phyloP scores from a whole-genome alignment of 306 rosid genomes.

The Vicia villosa region DNA sequence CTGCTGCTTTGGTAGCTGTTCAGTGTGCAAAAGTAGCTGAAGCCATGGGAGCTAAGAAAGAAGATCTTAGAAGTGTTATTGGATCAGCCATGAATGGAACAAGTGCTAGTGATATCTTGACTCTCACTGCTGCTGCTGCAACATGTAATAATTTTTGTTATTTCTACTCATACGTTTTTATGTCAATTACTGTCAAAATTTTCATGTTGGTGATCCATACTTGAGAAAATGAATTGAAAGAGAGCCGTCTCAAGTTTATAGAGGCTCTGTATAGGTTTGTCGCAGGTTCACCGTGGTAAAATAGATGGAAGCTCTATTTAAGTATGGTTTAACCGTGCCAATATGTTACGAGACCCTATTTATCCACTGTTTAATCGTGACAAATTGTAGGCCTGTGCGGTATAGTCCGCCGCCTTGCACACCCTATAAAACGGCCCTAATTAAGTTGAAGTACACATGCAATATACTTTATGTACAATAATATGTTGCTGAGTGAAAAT shows the following conservation, averaged over 20 bases:
- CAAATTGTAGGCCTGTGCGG: no score
- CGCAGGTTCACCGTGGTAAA: no score
- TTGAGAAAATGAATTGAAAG: no score
- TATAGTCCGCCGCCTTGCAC: no score
- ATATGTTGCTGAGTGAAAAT: not conserved
- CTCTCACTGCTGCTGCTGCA: slow-evolving; percentile 90
- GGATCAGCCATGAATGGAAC: slow-evolving; percentile 76
- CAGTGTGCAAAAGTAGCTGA: slow-evolving; percentile 92
- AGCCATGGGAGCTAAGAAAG: slow-evolving; percentile 91
- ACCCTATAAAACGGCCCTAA: no score
- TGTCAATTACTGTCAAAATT: not conserved
- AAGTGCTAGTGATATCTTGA: slow-evolving; percentile 68
- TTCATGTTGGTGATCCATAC: not conserved
- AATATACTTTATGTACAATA: slow-evolving; percentile 1
- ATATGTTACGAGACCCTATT: no score
- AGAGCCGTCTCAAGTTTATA: no score
- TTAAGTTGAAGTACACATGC: not conserved
- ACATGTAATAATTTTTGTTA: slow-evolving; percentile 56
- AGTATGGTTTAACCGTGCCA: no score
- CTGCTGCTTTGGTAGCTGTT: slow-evolving; percentile 82
- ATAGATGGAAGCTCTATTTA: no score
- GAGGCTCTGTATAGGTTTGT: no score
- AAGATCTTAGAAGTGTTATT: slow-evolving; percentile 58
- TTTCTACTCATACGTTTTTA: not conserved
- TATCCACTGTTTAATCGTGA: no score